phyloP scores from a whole-genome alignment of 73 alveolate species.

The Uronychia setigera region DNA sequence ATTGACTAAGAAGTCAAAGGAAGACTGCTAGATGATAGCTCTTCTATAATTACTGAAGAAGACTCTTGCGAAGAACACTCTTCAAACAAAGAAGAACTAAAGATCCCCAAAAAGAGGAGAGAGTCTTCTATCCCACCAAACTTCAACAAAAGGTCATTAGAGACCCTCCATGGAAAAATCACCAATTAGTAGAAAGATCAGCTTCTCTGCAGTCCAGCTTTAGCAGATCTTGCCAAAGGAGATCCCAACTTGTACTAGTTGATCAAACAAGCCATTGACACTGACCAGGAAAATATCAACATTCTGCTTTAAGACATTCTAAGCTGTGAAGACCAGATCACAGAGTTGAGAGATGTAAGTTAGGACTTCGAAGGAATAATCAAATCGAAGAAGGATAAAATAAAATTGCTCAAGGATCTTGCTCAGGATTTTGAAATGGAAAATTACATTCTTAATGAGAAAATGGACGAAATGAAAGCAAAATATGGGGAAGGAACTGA shows the following conservation, averaged over 20 bases:
- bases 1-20: background rate
- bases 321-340: background rate
- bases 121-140: background rate
- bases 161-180: background rate
- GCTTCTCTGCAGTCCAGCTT: background rate
- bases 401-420: background rate
- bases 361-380: background rate
- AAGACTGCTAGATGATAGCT: background rate
- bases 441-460: background rate
- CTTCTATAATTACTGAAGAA: background rate
- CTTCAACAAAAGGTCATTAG: background rate
- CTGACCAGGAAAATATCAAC: background rate
- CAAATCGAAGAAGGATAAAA: background rate
- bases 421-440: background rate
- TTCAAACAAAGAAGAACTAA: background rate
- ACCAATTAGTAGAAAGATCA: background rate
- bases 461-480: background rate
- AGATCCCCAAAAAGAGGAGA: background rate
- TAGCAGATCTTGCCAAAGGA: background rate
- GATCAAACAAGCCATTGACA: background rate
- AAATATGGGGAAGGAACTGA: background rate
- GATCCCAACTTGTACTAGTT: background rate
- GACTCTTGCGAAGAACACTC: background rate
- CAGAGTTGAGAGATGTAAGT: background rate
- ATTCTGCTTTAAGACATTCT: background rate